A percentile compares a stretch with the other conserved stretches of the same genome.
These are phyloP conservation scores for Rhizopogon vesiculosus DNA, from an alignment of 768 basidiomycete species.

Conservation along the genomic window DNA sequence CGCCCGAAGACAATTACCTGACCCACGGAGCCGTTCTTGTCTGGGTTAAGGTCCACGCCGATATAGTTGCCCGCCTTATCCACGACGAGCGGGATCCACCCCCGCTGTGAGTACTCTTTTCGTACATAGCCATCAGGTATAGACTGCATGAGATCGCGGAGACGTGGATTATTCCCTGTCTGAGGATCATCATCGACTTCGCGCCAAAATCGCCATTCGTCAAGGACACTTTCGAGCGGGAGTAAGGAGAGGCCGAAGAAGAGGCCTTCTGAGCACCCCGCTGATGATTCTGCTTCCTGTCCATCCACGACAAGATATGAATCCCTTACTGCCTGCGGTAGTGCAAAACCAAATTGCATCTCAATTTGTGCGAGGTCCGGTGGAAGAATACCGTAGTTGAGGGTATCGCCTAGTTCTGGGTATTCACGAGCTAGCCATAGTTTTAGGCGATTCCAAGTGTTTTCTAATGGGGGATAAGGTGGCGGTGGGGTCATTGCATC, in stretches of 20 bases:
- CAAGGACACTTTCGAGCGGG: conserved; percentile 87
- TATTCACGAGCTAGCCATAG: conserved; percentile 82
- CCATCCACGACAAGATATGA: conserved; percentile 87
- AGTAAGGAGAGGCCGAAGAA: conserved; percentile 95
- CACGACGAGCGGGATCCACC: conserved; percentile 94
- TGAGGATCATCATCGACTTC: conserved; percentile 86
- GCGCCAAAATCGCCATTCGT: conserved; percentile 97
- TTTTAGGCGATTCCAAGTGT: conserved; percentile 82
- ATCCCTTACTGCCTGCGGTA: conserved; percentile 87
- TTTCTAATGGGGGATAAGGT: conserved; percentile 71
- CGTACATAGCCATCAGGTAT: conserved; percentile 89
- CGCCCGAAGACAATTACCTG: conserved; percentile 99
- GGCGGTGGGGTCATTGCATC: conserved; percentile 32
- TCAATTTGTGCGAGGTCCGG: conserved; percentile 79
- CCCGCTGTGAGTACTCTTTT: conserved; percentile 85
- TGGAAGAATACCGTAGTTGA: conserved; percentile 86
- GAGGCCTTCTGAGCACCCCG: conserved; percentile 84
- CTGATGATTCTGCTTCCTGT: conserved; percentile 87
- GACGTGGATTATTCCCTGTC: conserved; percentile 72
- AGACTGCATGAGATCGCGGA: conserved; percentile 78
- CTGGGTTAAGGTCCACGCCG: conserved; percentile 92
- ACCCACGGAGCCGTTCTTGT: conserved; percentile 65
- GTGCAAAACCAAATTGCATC: conserved; percentile 74
- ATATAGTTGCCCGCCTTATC: conserved; percentile 97
- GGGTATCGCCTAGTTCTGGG: conserved; percentile 92